Evolutionary conservation across 371 early-diverging fungal genomes (phyloP).

Genomic region (Lichtheimia ornata): DNA sequence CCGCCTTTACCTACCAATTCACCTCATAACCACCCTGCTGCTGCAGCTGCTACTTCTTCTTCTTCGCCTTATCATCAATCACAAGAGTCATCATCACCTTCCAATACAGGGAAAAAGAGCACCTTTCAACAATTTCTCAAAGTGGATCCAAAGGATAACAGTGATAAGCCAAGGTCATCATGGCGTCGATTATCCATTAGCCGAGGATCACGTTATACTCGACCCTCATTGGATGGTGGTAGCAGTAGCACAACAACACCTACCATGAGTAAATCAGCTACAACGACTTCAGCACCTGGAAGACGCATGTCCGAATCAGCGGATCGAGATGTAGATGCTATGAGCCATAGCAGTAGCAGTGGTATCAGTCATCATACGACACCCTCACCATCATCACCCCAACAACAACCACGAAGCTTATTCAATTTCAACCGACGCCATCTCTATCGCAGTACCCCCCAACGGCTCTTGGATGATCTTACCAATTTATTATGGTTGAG

Average conservation of each 20-base stretch:
- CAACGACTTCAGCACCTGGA: not conserved
- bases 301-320: too few species aligned
- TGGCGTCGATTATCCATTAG: constrained; percentile 18
- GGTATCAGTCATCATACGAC: not conserved
- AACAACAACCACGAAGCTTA: constrained; percentile 25
- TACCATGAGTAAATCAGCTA: not conserved
- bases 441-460: constrained; percentile 25
- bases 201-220: constrained; percentile 5
- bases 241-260: not conserved
- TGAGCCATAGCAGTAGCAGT: not conserved
- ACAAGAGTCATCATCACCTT: constrained; percentile 6
- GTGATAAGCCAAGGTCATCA: constrained; percentile 12
- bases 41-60: not conserved
- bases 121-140: constrained; percentile 12
- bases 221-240: constrained; percentile 12
- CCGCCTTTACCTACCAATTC: constrained; percentile 6
- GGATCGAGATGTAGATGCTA: too few species aligned
- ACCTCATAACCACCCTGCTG: too few species aligned
- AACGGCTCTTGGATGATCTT: constrained; percentile 27
- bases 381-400: not conserved
- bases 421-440: constrained; percentile 37
- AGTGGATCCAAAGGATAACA: not conserved
- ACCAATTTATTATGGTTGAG: constrained; percentile 14
- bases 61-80: not conserved
- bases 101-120: constrained; percentile 14